A percentile compares a stretch with the other conserved stretches of the same genome.
Conservation (phyloP, 2,329 filamentous ascomycete species). For the Sphaerulina populicola region DNA sequence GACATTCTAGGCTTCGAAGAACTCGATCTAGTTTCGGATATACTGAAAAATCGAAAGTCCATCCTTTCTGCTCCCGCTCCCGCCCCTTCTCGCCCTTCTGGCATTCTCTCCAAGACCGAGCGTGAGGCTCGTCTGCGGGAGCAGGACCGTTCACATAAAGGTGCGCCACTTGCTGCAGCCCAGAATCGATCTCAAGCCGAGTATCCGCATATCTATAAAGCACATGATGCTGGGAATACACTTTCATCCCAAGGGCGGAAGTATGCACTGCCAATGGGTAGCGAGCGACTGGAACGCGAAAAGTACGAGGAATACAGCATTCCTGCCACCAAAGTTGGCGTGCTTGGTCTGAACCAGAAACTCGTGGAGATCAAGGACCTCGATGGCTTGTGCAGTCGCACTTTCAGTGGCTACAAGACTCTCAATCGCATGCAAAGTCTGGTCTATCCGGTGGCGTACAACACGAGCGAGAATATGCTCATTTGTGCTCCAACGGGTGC, state of each 20-base stretch:
- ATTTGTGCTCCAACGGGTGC: constrained; percentile 92
- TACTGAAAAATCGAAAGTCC: constrained; percentile 68
- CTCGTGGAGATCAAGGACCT: constrained; percentile 72
- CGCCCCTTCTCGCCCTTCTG: constrained; percentile 33
- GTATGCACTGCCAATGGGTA: constrained; percentile 73
- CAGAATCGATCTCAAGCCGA: constrained; percentile 61
- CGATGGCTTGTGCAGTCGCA: constrained; percentile 81
- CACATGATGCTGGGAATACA: constrained; percentile 75
- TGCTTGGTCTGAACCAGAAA: constrained; percentile 61
- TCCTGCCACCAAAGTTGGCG: constrained; percentile 72
- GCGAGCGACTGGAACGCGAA: constrained; percentile 57
- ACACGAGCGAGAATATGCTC: constrained; percentile 95
- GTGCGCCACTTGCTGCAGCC: constrained; percentile 59
- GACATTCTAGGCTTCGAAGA: constrained; percentile 91
- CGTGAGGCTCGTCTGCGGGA: constrained; percentile 68
- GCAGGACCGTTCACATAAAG: constrained; percentile 77
- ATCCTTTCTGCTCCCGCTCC: constrained; percentile 43
- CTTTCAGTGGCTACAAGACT: constrained; percentile 86
- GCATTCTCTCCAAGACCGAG: constrained; percentile 65
- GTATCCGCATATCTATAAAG: constrained; percentile 90
- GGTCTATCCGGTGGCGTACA: constrained; percentile 90
- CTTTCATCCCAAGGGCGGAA: constrained; percentile 70
- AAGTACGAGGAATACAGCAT: constrained; percentile 87
- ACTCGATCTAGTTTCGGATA: constrained; percentile 81
- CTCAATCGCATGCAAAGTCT: constrained; percentile 98